phyloP scores from a whole-genome alignment of 1,139 yeast species.

The Candida labiduridarum region DNA sequence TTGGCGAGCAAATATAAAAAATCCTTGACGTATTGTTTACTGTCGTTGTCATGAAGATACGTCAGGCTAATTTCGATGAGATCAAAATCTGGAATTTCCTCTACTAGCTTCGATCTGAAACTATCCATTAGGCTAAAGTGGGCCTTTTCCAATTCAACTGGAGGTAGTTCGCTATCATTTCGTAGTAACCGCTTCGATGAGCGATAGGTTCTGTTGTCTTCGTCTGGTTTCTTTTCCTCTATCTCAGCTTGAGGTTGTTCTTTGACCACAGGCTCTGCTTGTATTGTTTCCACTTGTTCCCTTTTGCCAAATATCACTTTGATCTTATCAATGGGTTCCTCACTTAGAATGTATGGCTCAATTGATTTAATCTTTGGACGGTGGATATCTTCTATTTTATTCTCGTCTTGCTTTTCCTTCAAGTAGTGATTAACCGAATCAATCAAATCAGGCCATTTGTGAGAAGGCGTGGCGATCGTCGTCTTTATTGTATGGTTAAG shows the following conservation, averaged over 20 bases:
- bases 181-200: constrained; percentile 43
- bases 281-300: constrained; percentile 11
- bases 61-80: constrained; percentile 23
- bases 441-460: constrained; percentile 30
- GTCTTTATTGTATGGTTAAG: constrained; percentile 7
- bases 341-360: constrained; percentile 56
- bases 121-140: constrained; percentile 26
- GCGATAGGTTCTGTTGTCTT: constrained; percentile 28
- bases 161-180: constrained; percentile 22
- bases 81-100: constrained; percentile 11
- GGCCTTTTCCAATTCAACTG: constrained; percentile 20
- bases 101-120: constrained; percentile 8
- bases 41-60: constrained; percentile 21
- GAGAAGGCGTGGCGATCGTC: constrained; percentile 16
- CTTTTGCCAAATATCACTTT: constrained; percentile 18
- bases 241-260: neutral
- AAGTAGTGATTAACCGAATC: constrained; percentile 29
- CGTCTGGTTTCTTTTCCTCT: constrained; percentile 21
- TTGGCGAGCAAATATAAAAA: constrained; percentile 27
- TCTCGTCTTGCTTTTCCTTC: constrained; percentile 32
- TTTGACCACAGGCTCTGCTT: neutral
- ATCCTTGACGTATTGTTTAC: constrained; percentile 22
- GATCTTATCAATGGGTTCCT: constrained; percentile 48
- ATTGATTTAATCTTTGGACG: constrained; percentile 37
- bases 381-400: constrained; percentile 33